Evolutionary conservation across 192 early-diverging fungal species (phyloP), one percentile per base, ranked within the genome.

Genomic region (Podila epigama): DNA sequence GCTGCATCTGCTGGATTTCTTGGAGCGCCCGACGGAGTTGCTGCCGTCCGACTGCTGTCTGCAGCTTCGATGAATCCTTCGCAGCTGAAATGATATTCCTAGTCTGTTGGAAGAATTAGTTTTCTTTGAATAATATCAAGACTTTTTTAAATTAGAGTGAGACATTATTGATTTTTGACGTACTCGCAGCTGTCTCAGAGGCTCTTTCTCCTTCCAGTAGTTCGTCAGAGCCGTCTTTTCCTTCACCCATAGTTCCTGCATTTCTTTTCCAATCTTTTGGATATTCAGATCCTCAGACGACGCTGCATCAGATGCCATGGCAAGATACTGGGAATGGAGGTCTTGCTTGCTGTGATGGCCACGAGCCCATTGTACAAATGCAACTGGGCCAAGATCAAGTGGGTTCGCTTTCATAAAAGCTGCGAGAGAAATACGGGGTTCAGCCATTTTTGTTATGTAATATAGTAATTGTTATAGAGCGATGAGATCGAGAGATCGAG

Each of bases 151-250:
- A n/a, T n/a, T n/a, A n/a, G n/a, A 53, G 37, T 64, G 62, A 53
- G 3, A 64, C 62, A 53, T 53, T 36, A 54, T n/a, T n/a, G n/a
- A 51, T 64, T 64, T 36, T 15, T 5, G 54, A 64, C 36, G 51
- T 54, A 54, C 50, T 51, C 62, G 16, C 36, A 64, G 51, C 62
- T 64, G 52, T 40, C 62, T 64, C 54, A 64, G 62, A 64, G 62
- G 62, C 36, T 64, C 62, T 34, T 53, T 50, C n/a, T 64, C 51
- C 62, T 64, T 64, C 51, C 35, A 64, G 62, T 64, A 64, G 62
- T 52, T 54, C 62, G 27, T 64, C 62, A 64, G 40, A 22, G 51
- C 36, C 52, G 13, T 37, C 29, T 60, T 22, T 40, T 64, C 62
- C 42, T 53, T 54, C 51, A 53, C 51, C 62, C 62, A 64, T 22